Conservation (phyloP, 2,329 filamentous ascomycete species). For the Bipolaris zeicola region DNA sequence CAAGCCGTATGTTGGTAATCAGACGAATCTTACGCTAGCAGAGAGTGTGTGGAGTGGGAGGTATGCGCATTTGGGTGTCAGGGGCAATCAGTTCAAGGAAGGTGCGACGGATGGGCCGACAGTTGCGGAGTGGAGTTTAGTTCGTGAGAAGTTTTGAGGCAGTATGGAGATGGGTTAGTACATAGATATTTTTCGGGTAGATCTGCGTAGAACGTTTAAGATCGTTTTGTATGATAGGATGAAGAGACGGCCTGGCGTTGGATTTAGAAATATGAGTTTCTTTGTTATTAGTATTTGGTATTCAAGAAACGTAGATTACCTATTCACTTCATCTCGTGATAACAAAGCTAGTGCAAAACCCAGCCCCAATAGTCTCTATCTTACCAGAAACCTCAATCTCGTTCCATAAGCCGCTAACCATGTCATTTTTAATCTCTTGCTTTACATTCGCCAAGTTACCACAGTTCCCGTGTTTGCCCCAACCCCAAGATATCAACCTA, state of each 20-base stretch:
- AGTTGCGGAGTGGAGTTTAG: slow-evolving; percentile 59
- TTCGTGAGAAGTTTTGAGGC: slow-evolving; percentile 23
- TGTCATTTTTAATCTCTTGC: slow-evolving; percentile 30
- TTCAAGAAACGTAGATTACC: too few species aligned
- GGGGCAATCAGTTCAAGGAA: slow-evolving; percentile 52
- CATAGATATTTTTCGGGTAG: neutral
- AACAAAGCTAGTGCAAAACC: slow-evolving; percentile 40
- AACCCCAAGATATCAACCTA: slow-evolving; percentile 84
- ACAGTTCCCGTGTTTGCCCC: slow-evolving; percentile 98
- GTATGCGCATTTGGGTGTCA: slow-evolving; percentile 55
- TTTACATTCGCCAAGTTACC: slow-evolving; percentile 53
- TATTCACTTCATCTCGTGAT: slow-evolving; percentile 11
- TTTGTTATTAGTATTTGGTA: too few species aligned
- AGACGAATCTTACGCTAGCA: slow-evolving; percentile 52
- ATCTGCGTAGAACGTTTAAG: neutral
- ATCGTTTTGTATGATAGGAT: neutral
- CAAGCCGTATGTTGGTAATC: slow-evolving; percentile 51
- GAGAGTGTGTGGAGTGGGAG: slow-evolving; percentile 50
- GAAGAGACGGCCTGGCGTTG: too few species aligned
- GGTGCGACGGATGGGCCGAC: slow-evolving; percentile 53
- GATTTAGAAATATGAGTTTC: neutral
- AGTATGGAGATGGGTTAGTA: neutral
- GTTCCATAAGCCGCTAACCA: slow-evolving; percentile 40
- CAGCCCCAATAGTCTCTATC: slow-evolving; percentile 31
- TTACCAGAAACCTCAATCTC: slow-evolving; percentile 31